Conservation (phyloP, 1,284 basidiomycete genomes). For the Pholiota adiposa region DNA sequence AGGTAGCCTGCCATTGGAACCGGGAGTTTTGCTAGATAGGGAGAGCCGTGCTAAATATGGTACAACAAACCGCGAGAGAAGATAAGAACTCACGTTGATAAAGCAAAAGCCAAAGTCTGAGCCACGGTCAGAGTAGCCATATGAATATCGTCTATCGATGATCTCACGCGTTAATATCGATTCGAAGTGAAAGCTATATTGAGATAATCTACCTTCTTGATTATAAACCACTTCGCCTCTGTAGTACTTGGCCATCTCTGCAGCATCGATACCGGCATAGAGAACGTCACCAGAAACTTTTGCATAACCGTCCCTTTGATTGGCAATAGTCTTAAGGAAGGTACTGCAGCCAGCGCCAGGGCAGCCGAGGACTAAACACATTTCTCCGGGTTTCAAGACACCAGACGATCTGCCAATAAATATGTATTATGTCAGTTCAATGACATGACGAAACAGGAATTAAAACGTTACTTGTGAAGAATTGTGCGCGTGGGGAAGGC, state of each 20-base stretch:
- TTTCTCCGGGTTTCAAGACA: constrained; percentile 67
- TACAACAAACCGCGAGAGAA: not conserved
- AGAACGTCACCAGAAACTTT: constrained; percentile 66
- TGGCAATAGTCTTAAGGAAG: constrained; percentile 79
- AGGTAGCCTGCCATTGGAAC: constrained; percentile 71
- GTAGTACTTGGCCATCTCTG: constrained; percentile 68
- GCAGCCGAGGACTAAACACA: constrained; percentile 78
- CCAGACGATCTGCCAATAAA: constrained; percentile 63
- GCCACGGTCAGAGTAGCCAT: constrained; percentile 79
- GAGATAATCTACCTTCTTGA: constrained; percentile 58
- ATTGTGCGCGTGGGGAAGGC: constrained; percentile 55
- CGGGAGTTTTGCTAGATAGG: constrained; percentile 52
- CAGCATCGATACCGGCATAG: constrained; percentile 74
- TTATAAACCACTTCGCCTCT: constrained; percentile 90
- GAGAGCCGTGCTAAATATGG: constrained; percentile 6
- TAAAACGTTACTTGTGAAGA: constrained; percentile 61
- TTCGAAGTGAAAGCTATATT: not conserved
- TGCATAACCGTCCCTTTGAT: constrained; percentile 67
- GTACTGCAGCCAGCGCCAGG: constrained; percentile 85
- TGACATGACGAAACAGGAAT: constrained; percentile 22
- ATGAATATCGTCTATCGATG: constrained; percentile 67
- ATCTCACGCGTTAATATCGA: not conserved
- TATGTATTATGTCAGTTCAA: constrained; percentile 29
- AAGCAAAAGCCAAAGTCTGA: constrained; percentile 70
- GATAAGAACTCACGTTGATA: constrained; percentile 50